Conservation (phyloP, 169 alveolate species). For the Eimeria maxima region DNA sequence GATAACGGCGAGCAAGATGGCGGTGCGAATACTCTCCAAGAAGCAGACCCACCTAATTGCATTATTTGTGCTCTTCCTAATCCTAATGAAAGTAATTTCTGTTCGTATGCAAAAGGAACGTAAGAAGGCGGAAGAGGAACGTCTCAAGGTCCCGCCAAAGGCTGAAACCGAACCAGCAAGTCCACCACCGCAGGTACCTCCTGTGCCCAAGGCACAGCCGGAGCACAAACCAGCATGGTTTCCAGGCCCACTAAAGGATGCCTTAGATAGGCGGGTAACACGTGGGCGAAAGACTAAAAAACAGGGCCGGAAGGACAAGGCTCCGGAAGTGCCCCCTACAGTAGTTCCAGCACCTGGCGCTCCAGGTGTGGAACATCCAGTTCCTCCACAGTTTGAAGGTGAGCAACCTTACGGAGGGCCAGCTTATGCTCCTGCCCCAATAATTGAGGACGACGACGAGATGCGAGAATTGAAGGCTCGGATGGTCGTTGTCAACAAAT, state of each 20-base stretch:
- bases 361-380: not conserved
- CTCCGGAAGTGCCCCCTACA: not conserved
- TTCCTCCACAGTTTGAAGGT: not conserved
- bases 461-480: slow-evolving; percentile 5
- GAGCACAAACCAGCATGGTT: not conserved
- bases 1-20: not conserved
- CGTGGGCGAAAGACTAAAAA: not conserved
- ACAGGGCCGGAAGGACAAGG: not conserved
- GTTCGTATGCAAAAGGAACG: not conserved
- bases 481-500: not conserved
- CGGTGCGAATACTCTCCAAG: not conserved
- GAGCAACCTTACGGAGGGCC: not conserved
- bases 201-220: not conserved
- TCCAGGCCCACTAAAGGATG: not conserved
- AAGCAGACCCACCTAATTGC: not conserved
- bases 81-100: not conserved
- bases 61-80: not conserved
- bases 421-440: not conserved
- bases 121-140: not conserved
- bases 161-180: not conserved
- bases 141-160: not conserved
- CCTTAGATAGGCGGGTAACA: not conserved
- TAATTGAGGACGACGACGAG: not conserved
- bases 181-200: not conserved
- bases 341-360: not conserved